These are phyloP conservation scores for Fusarium proliferatum DNA, from an alignment of 2,329 filamentous ascomycete genomes.

Conservation along the genomic window DNA sequence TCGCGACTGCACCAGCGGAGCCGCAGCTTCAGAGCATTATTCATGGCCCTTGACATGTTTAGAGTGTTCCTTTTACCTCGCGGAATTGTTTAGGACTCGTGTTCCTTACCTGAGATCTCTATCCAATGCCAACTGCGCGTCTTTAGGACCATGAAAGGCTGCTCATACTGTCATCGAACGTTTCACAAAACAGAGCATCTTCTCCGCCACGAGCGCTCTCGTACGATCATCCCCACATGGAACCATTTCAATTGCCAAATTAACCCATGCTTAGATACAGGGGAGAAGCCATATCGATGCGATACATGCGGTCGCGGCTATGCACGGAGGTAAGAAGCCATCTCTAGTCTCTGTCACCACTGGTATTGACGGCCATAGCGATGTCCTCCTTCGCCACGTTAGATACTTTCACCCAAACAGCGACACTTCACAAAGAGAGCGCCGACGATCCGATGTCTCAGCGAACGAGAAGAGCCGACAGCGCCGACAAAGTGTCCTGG, in stretches of 20 bases:
- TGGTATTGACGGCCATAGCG: not conserved
- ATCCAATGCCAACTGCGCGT: not conserved
- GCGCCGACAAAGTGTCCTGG: not conserved
- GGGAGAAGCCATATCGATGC: slow-evolving; percentile 29
- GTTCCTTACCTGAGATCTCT: not conserved
- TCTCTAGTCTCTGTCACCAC: fast-evolving
- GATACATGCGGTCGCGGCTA: slow-evolving; percentile 5
- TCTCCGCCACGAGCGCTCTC: not conserved
- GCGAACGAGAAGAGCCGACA: not conserved
- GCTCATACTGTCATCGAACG: not conserved
- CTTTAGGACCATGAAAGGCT: not conserved
- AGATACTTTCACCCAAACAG: not conserved
- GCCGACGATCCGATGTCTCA: not conserved
- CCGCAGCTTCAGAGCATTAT: not conserved
- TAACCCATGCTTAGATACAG: slow-evolving; percentile 19
- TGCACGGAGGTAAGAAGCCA: not conserved
- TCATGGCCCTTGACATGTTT: not conserved
- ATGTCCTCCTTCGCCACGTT: slow-evolving; percentile 5
- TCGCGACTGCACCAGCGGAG: not conserved
- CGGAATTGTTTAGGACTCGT: not conserved
- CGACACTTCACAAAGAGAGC: not conserved
- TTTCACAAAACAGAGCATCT: slow-evolving; percentile 7
- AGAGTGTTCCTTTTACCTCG: not conserved
- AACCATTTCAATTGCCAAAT: not conserved
- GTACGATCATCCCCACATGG: not conserved